Evolutionary conservation across 2,329 filamentous ascomycete species (phyloP), one percentile per base, ranked within the genome.

Genomic region (Monosporascus sp.): DNA sequence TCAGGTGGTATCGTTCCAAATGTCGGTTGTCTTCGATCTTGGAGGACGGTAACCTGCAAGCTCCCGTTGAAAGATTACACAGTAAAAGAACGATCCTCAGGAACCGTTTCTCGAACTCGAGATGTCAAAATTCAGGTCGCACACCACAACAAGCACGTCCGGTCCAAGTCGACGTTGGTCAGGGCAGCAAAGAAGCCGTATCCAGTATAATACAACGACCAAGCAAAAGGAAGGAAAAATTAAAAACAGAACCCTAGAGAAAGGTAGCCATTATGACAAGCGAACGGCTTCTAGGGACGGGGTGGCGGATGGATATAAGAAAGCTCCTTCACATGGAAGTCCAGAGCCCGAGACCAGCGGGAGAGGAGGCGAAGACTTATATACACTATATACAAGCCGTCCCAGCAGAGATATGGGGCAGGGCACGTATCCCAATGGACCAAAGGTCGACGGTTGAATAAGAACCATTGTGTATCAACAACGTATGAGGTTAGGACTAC

Each of bases 301-400:
- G 61, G 64, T 61, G 66, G 65, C 38, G 55, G 51, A 54, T 54
- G 55, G 53, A 60, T 58, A 60, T 57, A 54, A 55, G 53, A 60
- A 53, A 61, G 50, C 57, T 60, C 60, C 54, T 63, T 59, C 53
- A 59, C 52, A 55, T 51, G 54, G 20, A 62, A 52, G 59, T 59
- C 31, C 60, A 55, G 58, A 60, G 62, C 62, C 55, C 62, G 59
- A 64, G 63, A 62, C 63, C 65, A 44, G 20, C 65, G 65, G 68
- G 68, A 69, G 70, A 70, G 70, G 65, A 70, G 67, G 68, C 68
- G 70, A 69, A 68, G 72, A 77, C 78, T 78, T 78, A 77, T 76
- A 77, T 58, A 58, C 19, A 11, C 41, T 26, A 14, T 44, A 44
- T 44, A 44, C 41, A 44, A 44, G 41, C 41, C 17, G 14, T 20